These are phyloP conservation scores for Chaetomium sp. DNA, from an alignment of 2,329 filamentous ascomycete species.

Conservation along the genomic window DNA sequence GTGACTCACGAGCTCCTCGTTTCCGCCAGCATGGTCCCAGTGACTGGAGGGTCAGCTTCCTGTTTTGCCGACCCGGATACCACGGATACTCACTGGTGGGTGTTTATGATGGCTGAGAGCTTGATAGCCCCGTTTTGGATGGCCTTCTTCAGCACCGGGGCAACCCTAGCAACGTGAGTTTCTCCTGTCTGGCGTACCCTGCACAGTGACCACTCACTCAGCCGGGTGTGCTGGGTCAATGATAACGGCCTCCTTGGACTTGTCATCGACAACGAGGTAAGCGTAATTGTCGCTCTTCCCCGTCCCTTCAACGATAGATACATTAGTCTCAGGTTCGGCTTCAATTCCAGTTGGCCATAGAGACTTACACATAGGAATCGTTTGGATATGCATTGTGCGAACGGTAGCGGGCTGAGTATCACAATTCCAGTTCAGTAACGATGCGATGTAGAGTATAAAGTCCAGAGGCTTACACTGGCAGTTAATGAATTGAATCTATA, in stretches of 20 bases:
- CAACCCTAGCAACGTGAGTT: slow-evolving; percentile 49
- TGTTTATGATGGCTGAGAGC: slow-evolving; percentile 89
- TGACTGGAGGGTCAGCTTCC: slow-evolving; percentile 60
- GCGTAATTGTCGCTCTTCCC: slow-evolving; percentile 81
- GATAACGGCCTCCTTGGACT: slow-evolving; percentile 74
- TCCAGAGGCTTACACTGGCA: slow-evolving; percentile 11
- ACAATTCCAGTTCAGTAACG: not conserved
- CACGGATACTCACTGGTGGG: slow-evolving; percentile 75
- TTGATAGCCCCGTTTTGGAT: slow-evolving; percentile 74
- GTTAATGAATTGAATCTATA: slow-evolving; percentile 8
- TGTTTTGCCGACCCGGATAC: not conserved
- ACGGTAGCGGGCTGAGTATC: slow-evolving; percentile 32
- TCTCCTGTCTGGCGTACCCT: not conserved
- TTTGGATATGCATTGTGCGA: slow-evolving; percentile 79
- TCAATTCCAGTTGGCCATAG: not conserved
- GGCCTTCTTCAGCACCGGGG: slow-evolving; percentile 70
- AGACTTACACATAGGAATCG: slow-evolving; percentile 84
- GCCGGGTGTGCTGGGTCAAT: slow-evolving; percentile 79
- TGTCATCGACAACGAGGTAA: slow-evolving; percentile 78
- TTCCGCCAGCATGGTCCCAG: slow-evolving; percentile 92
- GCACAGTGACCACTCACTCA: slow-evolving; percentile 58
- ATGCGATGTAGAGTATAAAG: not conserved
- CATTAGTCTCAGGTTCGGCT: slow-evolving; percentile 1
- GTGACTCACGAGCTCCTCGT: slow-evolving; percentile 71
- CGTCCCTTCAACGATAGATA: slow-evolving; percentile 60